Base-by-base conservation (phyloP, 2,329 filamentous ascomycete genomes). In the Nothophaeocryptopus gaeumannii region DNA sequence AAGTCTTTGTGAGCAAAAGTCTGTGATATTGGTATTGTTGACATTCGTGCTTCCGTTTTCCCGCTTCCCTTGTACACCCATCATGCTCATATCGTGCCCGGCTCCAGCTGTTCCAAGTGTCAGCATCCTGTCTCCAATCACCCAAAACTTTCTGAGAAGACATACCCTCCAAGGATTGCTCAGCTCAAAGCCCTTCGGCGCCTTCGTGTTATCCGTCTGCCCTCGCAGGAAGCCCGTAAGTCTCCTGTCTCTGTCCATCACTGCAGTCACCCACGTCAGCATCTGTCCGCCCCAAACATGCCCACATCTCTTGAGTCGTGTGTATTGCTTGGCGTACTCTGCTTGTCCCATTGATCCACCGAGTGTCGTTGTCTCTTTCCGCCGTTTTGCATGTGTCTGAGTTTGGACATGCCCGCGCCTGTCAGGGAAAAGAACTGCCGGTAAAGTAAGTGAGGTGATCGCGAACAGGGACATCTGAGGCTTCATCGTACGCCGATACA, bases 101-200 rank as follows among this genome's bases (percentile, higher is more conserved):
- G 37, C 43, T 56, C 42, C 40, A 55, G 38, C 49, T 55, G 31
- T 9, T 16, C 7, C 29, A 39, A 7, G 11, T 33, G 31, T 53
- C 11, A 56, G 51, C 32, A 44, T 11, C 8, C 10, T 12, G 11
- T 26, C 37, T 35, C 5, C 29, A 34, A 37, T 15, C 3, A 43
- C 20, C 10, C 42, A 12, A 16, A 10, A 16, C 5, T n/a, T 37
- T 14, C 8, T 3, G 13, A n/a, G 5, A 5, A 35, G 30, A 66
- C 77, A 51, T 76, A 84, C 82, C 77, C 78, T 82, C 82, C 82
- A 85, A 56, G 79, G 79, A 70, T 83, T 84, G 77, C 78, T 85
- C 63, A 84, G 66, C 69, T 84, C 82, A 70, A 85, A 85, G 53
- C 81, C 82, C 49, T 73, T 69, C 26, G 82, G 82, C 29, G 82